phyloP scores from a whole-genome alignment of 1,139 yeast species.

The Saccharomyces uvarum region DNA sequence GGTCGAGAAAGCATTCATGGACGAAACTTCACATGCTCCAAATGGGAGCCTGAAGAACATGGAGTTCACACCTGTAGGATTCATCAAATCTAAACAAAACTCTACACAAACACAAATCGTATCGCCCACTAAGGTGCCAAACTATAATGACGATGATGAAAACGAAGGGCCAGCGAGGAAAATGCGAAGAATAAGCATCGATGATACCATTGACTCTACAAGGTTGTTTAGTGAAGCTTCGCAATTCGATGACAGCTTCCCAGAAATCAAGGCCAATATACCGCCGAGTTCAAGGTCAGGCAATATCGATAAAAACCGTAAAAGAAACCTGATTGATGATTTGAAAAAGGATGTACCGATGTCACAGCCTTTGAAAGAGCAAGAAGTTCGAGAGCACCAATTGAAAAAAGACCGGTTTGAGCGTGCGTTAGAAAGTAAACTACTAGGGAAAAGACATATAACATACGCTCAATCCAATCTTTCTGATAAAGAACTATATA shows the following conservation, averaged over 20 bases:
- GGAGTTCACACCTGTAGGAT: constrained; percentile 32
- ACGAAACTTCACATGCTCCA: background rate
- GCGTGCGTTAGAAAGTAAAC: constrained; percentile 9
- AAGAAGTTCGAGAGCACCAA: constrained; percentile 43
- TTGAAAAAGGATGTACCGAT: constrained; percentile 29
- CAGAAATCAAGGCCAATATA: constrained; percentile 15
- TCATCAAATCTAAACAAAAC: constrained; percentile 19
- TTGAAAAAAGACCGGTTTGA: constrained; percentile 41
- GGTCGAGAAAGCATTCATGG: background rate
- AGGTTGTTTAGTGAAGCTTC: constrained; percentile 27
- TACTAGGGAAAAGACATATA: background rate
- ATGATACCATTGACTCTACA: constrained; percentile 24
- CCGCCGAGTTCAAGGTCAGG: background rate
- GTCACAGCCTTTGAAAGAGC: constrained; percentile 46
- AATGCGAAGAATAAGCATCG: constrained; percentile 12
- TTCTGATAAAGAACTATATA: background rate
- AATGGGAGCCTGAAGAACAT: constrained; percentile 11
- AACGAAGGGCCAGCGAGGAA: constrained; percentile 11
- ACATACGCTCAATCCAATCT: background rate
- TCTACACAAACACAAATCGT: background rate
- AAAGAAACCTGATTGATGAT: constrained; percentile 17
- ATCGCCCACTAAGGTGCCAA: background rate
- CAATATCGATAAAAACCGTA: constrained; percentile 3
- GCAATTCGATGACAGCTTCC: constrained; percentile 29
- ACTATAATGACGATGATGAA: constrained; percentile 5